Evolutionary conservation across 768 basidiomycete genomes (phyloP), one percentile per base, ranked within the genome.

Genomic region (Serendipita sp.): DNA sequence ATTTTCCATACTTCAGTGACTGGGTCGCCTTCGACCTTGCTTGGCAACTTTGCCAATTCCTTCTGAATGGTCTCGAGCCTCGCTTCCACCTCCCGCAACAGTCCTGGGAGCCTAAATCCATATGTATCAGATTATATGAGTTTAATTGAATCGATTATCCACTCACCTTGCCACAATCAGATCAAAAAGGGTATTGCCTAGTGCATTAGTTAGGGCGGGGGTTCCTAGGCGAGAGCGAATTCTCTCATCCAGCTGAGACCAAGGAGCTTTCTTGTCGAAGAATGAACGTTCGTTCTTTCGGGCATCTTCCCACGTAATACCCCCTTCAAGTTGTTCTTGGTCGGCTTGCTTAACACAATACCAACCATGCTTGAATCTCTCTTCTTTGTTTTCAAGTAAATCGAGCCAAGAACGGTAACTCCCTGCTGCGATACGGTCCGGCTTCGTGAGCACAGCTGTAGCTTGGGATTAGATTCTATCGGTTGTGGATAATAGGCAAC

Each of bases 361-460:
- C 84, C 84, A 86, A 18, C 80, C 80, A 64, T 84, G 80, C 2
- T 77, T 75, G 1, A 84, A 75, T 64, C 38, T 34, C 24, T 64
- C 45, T 34, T 64, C 18, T 11, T 63, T 37, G 38, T 66, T 66
- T 15, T 65, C 45, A 0, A 70, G 58, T 11, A 70, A 41, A 0
- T 51, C n/a, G 16, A 86, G 65, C 88, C 87, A 89, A 1, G 68
- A 71, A 0, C 72, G 71, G 63, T 83, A 82, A 35, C 83, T 81
- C 0, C 82, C 83, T 0, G 70, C 58, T 0, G 80, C 80, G 64
- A 84, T 86, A 7, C 84, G 80, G 67, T 87, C 87, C 0, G 86
- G 85, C 67, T 90, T 89, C 0, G 86, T 90, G 18, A 88, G 76
- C 16, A 88, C 85, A 58, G 86, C 86, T 86, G 65, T 3, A 47